Base-by-base conservation (phyloP, 2,329 filamentous ascomycete genomes). In the Pseudogymnoascus sp. region DNA sequence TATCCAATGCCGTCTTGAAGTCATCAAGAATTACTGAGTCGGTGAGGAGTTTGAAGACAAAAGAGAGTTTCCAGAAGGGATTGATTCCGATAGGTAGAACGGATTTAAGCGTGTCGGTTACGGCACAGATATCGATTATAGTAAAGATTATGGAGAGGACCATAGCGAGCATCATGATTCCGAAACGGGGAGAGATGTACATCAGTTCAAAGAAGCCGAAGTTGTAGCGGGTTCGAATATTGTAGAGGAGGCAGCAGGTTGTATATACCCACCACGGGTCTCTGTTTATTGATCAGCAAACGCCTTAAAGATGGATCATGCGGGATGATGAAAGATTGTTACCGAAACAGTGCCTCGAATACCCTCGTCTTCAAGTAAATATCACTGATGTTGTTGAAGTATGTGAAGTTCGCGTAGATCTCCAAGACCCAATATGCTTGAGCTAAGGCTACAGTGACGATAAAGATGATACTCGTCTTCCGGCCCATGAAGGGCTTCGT, bases 251-350 rank as follows among this genome's bases (percentile, higher is more conserved):
- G 21, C 78, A 83, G 65, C 80, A 68, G 1, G 81, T 82, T 0
- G 85, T 86, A 67, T 86, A 85, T 16, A 89, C 80, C 86, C 86
- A 89, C 86, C 86, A 89, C 0, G 86, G 86, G 66, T 89, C 86
- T 8, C 81, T 81, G 34, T 8, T 42, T 60, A 25, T 44, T 21
- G 18, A 21, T 63, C 42, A 87, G 75, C 68, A 87, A 87, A 0
- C 85, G 85, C 62, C 38, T 44, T 8, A 18, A 3, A 23, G 18
- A 44, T 16, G 40, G 10, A 3, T 4, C 21, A 6, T 21, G 16
- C 18, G 3, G 7, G 21, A 16, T 16, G 7, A 2, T n/a, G 40
- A 44, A 44, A 21, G n/a, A 7, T 23, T 23, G 5, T 23, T 44
- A 44, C 40, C 40, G 18, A 16, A 44, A 44, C 10, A 44, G 40